Percentiles rank a stretch among this genome's conserved stretches.
Evolutionary conservation across 768 basidiomycete genomes (phyloP).

Genomic region (Cubamyces sp.): DNA sequence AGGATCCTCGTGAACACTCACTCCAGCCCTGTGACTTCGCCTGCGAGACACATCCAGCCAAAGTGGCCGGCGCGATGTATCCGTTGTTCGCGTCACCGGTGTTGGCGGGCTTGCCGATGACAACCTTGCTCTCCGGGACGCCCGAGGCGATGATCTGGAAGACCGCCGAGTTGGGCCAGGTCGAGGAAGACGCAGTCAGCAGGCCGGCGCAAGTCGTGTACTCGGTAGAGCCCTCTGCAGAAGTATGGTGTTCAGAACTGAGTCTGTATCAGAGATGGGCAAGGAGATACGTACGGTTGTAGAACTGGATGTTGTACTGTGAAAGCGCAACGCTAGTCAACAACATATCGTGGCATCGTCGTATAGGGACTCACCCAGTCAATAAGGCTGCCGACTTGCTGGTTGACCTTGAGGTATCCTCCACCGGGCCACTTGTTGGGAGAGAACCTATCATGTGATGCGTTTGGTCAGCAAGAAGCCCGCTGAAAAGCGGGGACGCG

Average conservation of each 20-base stretch:
- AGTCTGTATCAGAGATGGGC: not conserved
- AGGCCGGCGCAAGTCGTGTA: constrained; percentile 68
- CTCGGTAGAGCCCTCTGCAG: constrained; percentile 59
- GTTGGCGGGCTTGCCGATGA: constrained; percentile 58
- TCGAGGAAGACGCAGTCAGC: constrained; percentile 56
- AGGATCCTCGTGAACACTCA: constrained; percentile 39
- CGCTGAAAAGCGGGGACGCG: not conserved
- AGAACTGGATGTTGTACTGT: constrained; percentile 50
- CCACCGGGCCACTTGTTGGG: constrained; percentile 41
- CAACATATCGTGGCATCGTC: not conserved
- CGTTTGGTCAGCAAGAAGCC: not conserved
- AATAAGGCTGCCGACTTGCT: constrained; percentile 45
- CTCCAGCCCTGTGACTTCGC: constrained; percentile 72
- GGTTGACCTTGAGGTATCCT: constrained; percentile 45
- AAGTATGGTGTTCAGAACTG: not conserved
- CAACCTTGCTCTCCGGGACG: constrained; percentile 51
- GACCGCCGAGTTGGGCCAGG: constrained; percentile 64
- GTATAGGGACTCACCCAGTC: constrained; percentile 45
- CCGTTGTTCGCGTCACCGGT: constrained; percentile 49
- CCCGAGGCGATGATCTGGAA: constrained; percentile 57
- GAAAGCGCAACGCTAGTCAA: not conserved
- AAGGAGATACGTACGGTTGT: constrained; percentile 37
- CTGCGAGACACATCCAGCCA: constrained; percentile 62
- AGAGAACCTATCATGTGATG: constrained; percentile 38
- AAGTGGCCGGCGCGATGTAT: constrained; percentile 59